Conservation (phyloP, 108 stramenopile species). For the Conticribra weissflogii region DNA sequence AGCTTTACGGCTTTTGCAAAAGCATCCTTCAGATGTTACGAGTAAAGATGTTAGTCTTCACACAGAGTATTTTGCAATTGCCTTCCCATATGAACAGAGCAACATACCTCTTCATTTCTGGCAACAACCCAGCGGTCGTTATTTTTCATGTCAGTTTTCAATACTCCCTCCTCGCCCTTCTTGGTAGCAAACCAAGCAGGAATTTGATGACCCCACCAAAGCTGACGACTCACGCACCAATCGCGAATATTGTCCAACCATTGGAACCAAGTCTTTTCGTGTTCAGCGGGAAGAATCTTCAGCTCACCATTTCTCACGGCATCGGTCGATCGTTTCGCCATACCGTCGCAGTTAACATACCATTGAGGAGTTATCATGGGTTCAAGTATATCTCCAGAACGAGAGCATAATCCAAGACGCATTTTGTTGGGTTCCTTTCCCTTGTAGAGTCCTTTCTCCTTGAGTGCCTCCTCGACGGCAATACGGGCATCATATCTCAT, state of each 20-base stretch:
- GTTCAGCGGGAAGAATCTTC: slow-evolving; percentile 91
- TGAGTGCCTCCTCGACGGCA: slow-evolving; percentile 94
- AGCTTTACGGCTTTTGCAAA: slow-evolving; percentile 71
- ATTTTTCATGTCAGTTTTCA: slow-evolving; percentile 82
- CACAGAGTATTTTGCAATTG: not conserved
- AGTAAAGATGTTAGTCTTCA: not conserved
- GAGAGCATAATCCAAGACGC: slow-evolving; percentile 95
- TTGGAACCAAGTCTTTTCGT: slow-evolving; percentile 95
- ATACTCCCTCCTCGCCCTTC: slow-evolving; percentile 65
- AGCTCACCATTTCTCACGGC: slow-evolving; percentile 96
- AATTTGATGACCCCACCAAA: slow-evolving; percentile 99
- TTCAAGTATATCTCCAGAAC: slow-evolving; percentile 98
- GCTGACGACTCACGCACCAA: slow-evolving; percentile 98
- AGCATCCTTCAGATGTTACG: slow-evolving; percentile 64
- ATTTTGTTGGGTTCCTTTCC: slow-evolving; percentile 98
- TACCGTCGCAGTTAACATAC: slow-evolving; percentile 96
- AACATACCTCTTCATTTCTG: slow-evolving; percentile 78
- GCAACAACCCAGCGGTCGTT: slow-evolving; percentile 98
- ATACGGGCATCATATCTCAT: slow-evolving; percentile 98
- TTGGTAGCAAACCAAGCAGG: slow-evolving; percentile 98
- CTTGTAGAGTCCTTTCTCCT: slow-evolving; percentile 90
- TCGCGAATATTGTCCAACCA: slow-evolving; percentile 99
- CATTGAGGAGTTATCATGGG: slow-evolving; percentile 99
- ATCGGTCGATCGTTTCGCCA: slow-evolving; percentile 94
- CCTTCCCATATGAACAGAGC: not conserved